Evolutionary conservation across 768 basidiomycete genomes (phyloP).

Genomic region (Tylopilus rubrobrunneus): DNA sequence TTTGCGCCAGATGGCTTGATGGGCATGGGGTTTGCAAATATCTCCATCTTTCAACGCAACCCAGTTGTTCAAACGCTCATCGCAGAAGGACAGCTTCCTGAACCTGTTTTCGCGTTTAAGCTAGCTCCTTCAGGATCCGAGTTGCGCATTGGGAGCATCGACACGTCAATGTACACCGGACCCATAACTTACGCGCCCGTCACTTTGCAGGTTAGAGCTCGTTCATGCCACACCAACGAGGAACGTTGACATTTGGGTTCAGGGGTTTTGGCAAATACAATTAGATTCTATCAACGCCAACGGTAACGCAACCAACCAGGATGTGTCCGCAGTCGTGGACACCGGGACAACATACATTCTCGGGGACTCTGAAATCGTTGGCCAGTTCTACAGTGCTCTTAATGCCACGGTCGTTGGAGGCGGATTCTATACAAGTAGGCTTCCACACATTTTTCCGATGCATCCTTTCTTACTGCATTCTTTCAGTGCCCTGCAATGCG

Average conservation of each 20-base stretch:
- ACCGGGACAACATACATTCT: slow-evolving; percentile 46
- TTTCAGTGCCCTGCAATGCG: slow-evolving; percentile 22
- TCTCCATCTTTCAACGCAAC: slow-evolving; percentile 33
- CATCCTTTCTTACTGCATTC: background rate
- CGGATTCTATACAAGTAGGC: slow-evolving; percentile 36
- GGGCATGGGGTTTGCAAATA: slow-evolving; percentile 41
- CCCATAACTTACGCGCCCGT: slow-evolving; percentile 35
- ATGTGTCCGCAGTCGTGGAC: slow-evolving; percentile 38
- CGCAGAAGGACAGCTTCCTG: slow-evolving; percentile 31
- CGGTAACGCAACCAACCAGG: slow-evolving; percentile 6
- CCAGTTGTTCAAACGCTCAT: slow-evolving; percentile 45
- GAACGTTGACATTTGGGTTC: background rate
- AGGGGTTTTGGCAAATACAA: slow-evolving; percentile 25
- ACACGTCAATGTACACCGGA: slow-evolving; percentile 37
- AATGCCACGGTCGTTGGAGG: slow-evolving; percentile 28
- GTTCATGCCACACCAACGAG: background rate
- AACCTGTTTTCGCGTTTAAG: slow-evolving; percentile 37
- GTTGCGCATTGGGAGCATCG: slow-evolving; percentile 40
- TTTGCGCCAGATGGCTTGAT: slow-evolving; percentile 32
- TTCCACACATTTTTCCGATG: background rate
- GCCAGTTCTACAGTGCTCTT: slow-evolving; percentile 28
- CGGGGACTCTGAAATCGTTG: slow-evolving; percentile 36
- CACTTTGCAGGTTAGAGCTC: slow-evolving; percentile 24
- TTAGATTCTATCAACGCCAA: slow-evolving; percentile 22
- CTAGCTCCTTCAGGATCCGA: slow-evolving; percentile 34